Conservation (phyloP, 2,329 filamentous ascomycete species). For the Phialocephala sp. region DNA sequence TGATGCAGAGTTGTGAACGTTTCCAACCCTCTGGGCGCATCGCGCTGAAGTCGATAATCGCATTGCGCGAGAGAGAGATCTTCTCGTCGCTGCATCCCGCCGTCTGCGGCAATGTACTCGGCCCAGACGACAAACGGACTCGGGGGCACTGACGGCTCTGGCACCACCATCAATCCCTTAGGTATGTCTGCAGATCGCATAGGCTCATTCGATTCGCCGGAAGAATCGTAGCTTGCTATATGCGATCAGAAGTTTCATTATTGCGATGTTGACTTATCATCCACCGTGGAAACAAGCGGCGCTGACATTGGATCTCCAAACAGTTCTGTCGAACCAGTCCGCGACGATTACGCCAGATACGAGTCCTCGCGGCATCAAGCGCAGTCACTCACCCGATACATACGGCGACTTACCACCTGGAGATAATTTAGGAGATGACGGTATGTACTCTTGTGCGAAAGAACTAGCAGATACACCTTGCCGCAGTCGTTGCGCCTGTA, state of each 20-base stretch:
- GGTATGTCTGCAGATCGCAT: constrained; percentile 56
- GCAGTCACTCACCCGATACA: constrained; percentile 71
- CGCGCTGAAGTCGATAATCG: constrained; percentile 33
- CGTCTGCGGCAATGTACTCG: constrained; percentile 54
- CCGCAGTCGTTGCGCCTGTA: constrained; percentile 28
- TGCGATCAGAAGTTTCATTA: constrained; percentile 18
- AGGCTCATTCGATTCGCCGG: constrained; percentile 25
- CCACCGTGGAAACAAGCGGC: constrained; percentile 22
- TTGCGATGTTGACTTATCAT: constrained; percentile 35
- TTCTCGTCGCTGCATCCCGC: constrained; percentile 51
- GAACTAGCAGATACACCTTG: neutral
- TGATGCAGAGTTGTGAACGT: constrained; percentile 30
- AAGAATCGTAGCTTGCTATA: constrained; percentile 21
- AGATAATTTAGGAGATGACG: constrained; percentile 71
- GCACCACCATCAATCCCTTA: constrained; percentile 81
- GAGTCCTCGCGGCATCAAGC: constrained; percentile 74
- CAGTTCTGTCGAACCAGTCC: constrained; percentile 41
- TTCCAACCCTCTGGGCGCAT: constrained; percentile 31
- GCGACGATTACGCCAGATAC: constrained; percentile 56
- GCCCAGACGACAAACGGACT: constrained; percentile 71
- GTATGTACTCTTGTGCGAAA: constrained; percentile 60
- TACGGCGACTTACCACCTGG: constrained; percentile 60
- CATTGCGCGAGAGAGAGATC: constrained; percentile 23
- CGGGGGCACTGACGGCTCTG: constrained; percentile 71
- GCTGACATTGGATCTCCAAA: constrained; percentile 32